A percentile compares a stretch with the other conserved stretches of the same genome.
Evolutionary conservation across 2,329 filamentous ascomycete genomes (phyloP).

Genomic region (Neonectria sp.): DNA sequence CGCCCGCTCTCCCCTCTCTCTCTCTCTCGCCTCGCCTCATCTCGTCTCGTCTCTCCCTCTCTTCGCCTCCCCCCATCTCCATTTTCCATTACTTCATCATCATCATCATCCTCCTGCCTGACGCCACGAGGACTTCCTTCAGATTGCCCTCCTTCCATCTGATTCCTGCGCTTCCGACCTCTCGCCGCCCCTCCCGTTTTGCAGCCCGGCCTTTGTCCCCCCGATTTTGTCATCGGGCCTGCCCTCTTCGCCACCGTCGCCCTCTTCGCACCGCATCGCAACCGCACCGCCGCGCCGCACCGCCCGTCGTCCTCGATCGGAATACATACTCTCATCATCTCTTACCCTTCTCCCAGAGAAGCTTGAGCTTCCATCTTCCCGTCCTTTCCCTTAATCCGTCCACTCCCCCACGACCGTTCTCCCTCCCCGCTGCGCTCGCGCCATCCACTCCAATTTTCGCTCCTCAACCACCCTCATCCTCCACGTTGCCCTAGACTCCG

Average conservation of each 20-base stretch:
- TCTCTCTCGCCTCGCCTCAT: slow-evolving; percentile 21
- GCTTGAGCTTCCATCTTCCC: slow-evolving; percentile 28
- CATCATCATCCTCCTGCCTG: slow-evolving; percentile 31
- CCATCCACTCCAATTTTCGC: slow-evolving; percentile 38
- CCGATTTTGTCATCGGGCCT: slow-evolving; percentile 38
- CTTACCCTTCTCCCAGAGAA: slow-evolving; percentile 20
- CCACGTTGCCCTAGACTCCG: slow-evolving; percentile 29
- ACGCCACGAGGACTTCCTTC: slow-evolving; percentile 31
- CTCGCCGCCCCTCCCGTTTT: slow-evolving; percentile 43
- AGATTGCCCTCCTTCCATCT: slow-evolving; percentile 26
- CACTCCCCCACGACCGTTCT: slow-evolving; percentile 35
- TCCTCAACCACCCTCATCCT: slow-evolving; percentile 25
- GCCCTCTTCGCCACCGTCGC: slow-evolving; percentile 12
- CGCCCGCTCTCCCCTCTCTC: slow-evolving; percentile 18
- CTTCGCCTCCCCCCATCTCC: slow-evolving; percentile 21
- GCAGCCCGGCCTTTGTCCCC: slow-evolving; percentile 35
- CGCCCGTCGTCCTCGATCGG: slow-evolving; percentile 30
- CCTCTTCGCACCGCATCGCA: slow-evolving; percentile 13
- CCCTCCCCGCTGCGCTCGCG: slow-evolving; percentile 39
- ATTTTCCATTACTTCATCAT: slow-evolving; percentile 24
- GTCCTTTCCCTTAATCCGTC: slow-evolving; percentile 17
- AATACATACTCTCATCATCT: slow-evolving; percentile 37
- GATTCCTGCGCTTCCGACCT: slow-evolving; percentile 35
- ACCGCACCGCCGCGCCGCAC: slow-evolving; percentile 12
- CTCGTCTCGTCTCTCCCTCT: slow-evolving; percentile 14